Conservation (phyloP, 306 rosid species). For the Carpinus viminea region DNA sequence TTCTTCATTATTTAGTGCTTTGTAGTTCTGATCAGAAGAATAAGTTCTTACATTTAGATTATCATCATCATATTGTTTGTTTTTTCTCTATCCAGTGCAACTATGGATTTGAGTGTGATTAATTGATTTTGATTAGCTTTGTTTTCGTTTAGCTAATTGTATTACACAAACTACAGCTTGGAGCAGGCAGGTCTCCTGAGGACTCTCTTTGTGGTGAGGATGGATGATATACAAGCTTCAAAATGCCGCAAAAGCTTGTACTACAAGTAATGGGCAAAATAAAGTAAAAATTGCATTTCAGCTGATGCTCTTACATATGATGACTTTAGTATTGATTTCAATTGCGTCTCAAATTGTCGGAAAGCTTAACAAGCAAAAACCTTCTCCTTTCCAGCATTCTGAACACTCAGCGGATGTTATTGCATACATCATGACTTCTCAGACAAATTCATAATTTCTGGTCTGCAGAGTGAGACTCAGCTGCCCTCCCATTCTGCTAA, state of each 20-base stretch:
- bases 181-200: neutral
- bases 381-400: too few species aligned
- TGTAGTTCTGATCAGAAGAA: neutral
- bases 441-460: neutral
- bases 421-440: neutral
- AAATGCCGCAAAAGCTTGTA: too few species aligned
- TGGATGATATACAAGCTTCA: too few species aligned
- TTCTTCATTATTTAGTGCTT: neutral
- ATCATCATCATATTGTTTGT: neutral
- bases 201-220: neutral
- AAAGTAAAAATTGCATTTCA: too few species aligned
- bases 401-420: neutral
- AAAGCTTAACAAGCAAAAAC: too few species aligned
- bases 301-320: too few species aligned
- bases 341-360: too few species aligned
- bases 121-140: too few species aligned
- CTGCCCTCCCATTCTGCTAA: neutral
- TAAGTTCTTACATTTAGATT: neutral
- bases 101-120: too few species aligned
- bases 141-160: neutral
- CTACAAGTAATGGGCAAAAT: too few species aligned
- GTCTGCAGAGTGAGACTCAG: neutral
- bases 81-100: too few species aligned
- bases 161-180: constrained; percentile 10
- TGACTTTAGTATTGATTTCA: too few species aligned